Evolutionary conservation across 371 early-diverging fungal genomes (phyloP), one percentile per base, ranked within the genome.

Genomic region (Mucor velutinosus): DNA sequence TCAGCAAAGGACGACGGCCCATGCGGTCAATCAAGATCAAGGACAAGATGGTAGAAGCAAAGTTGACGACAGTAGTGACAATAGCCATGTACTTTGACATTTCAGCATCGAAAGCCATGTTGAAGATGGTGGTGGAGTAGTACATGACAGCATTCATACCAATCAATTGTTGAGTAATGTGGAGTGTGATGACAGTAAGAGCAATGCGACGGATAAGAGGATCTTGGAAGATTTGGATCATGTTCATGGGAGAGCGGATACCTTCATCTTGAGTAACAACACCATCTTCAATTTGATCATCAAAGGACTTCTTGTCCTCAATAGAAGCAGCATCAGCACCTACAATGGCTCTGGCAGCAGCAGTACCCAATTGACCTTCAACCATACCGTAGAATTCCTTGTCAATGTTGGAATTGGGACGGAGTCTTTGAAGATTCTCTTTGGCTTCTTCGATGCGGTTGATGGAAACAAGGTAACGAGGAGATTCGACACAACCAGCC

Each of bases 311-410:
- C 1, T 55, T 21, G 17, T 53, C 56, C 7, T 55, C 56, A 15
- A 27, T 14, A 10, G 93, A 86, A 15, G 97, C 96, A 45, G 96
- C 97, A 64, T 96, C 92, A 69, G 97, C 97, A 61, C 95, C 92
- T 66, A 97, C 98, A 60, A 98, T 98, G 27, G 97, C 93, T 70
- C 89, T 89, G 32, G 97, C 96, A 51, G 99, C 62, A 27, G 45
- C 14, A 47, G 58, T 58, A 58, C 68, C 62, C 7, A 67, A 45
- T 11, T 57, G 56, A 37, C 62, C 62, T 58, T 61, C 68, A 12
- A 84, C 70, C 63, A 89, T 85, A 23, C 86, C 89, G 15, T 74
- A 73, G 39, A 91, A 85, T 70, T 93, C 90, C 6, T 73, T 72
- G 4, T 83, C 85, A 58, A 85, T 71, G 65, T 83, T 76, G 7